These are phyloP conservation scores for Discostella pseudostelligera DNA, from an alignment of 108 stramenopile genomes.

Conservation along the genomic window DNA sequence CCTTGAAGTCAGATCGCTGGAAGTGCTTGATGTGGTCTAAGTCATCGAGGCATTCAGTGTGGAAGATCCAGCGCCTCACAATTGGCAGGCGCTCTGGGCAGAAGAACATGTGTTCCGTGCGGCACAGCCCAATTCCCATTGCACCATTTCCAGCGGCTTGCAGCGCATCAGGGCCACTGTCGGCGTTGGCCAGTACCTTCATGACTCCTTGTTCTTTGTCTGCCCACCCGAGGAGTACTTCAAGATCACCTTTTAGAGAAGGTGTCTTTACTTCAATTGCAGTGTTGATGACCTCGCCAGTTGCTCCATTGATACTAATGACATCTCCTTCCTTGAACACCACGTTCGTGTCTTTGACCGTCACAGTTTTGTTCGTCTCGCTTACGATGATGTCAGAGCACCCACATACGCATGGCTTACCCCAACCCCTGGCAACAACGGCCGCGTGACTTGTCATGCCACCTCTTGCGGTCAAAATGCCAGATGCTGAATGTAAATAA, in stretches of 20 bases:
- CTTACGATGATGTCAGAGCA: constrained; percentile 68
- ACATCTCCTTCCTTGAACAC: constrained; percentile 72
- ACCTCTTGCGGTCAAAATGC: constrained; percentile 81
- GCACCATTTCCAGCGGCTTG: constrained; percentile 74
- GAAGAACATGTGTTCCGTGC: constrained; percentile 92
- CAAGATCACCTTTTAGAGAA: constrained; percentile 51
- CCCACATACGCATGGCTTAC: constrained; percentile 88
- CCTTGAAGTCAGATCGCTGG: constrained; percentile 68
- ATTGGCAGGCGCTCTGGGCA: constrained; percentile 66
- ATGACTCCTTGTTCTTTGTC: constrained; percentile 58
- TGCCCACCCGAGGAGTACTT: constrained; percentile 61
- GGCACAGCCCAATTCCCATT: constrained; percentile 77
- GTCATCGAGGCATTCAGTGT: constrained; percentile 56
- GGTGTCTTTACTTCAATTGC: constrained; percentile 50
- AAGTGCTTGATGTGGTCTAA: constrained; percentile 59
- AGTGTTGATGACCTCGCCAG: constrained; percentile 72
- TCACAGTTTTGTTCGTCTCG: constrained; percentile 55
- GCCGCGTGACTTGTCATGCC: constrained; percentile 88
- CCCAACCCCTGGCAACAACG: constrained; percentile 89
- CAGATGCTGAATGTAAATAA: constrained; percentile 38
- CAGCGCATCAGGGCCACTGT: constrained; percentile 75
- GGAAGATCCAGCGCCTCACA: constrained; percentile 81
- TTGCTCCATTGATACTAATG: constrained; percentile 77
- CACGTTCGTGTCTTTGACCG: constrained; percentile 48
- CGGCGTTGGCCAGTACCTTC: constrained; percentile 82